Evolutionary conservation across 345 rosid genomes (phyloP), one percentile per base, ranked within the genome.

Genomic region (Rhodamnia argentea): DNA sequence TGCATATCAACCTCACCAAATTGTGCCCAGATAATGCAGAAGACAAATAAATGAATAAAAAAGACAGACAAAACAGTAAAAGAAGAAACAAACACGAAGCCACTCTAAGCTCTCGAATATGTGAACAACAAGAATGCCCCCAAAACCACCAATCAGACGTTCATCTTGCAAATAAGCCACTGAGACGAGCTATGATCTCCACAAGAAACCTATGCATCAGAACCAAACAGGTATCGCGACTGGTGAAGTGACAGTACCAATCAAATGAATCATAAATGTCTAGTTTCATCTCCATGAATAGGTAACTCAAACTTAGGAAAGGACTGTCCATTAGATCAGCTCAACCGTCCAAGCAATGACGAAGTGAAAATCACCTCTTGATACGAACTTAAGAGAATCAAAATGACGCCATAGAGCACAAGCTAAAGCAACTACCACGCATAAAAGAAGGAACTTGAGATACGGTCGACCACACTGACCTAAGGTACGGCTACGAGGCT

Each of bases 201-300:
- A 0, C 81, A 9, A 18, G 47, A 18, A 70, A 70, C 26, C 81
- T 18, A 4, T 37, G 4, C 81, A 70, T 37, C 13, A 37, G 81
- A 70, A 37, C 13, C 5, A 37, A 37, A 70, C 81, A 70, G 47
- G 47, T 18, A 18, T 0, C 4, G 12, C 47, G 10, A 5, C 81
- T 0, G 9, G 3, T 0, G 14, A 70, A 70, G 81, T 40, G 81
- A 70, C 78, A 18, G 24, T 70, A 18, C 44, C 78, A 70, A 70
- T 18, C 3, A 32, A 32, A 37, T 11, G 13, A 9, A 70, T 57
- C 60, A 24, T 10, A 2, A 13, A 1, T 70, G 7, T 32, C 24
- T 7, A 0, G 26, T 10, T 1, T 37, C 78, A 18, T 18, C 26
- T 37, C 47, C 81, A 70, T 10, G 0, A 3, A 70, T 18, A 37